Conservation (phyloP, 306 rosid genomes). For the Boehmeria nivea region DNA sequence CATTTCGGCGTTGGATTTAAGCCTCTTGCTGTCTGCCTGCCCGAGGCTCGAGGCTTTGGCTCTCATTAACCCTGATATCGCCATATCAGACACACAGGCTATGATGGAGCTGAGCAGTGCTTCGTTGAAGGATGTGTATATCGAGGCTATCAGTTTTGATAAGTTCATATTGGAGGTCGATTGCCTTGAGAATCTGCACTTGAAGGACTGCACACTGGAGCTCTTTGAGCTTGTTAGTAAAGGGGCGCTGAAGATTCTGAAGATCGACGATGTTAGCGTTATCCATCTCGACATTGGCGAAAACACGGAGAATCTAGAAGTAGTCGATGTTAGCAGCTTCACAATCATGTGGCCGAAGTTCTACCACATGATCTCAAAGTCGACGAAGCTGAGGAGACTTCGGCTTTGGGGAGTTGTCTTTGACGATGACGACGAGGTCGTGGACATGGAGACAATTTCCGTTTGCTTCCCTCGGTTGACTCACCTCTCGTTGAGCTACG, state of each 20-base stretch:
- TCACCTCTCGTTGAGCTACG: constrained; percentile 55
- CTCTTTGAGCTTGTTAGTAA: constrained; percentile 51
- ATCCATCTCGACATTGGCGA: constrained; percentile 68
- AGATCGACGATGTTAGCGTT: constrained; percentile 65
- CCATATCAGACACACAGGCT: constrained; percentile 55
- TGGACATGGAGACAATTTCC: constrained; percentile 62
- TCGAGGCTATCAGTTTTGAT: constrained; percentile 62
- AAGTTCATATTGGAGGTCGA: constrained; percentile 50
- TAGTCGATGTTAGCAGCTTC: constrained; percentile 66
- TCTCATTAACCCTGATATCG: constrained; percentile 60
- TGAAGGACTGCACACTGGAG: constrained; percentile 58
- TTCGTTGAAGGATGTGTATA: constrained; percentile 56
- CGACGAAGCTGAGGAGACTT: constrained; percentile 51
- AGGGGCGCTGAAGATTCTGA: constrained; percentile 47
- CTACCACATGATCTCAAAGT: constrained; percentile 63
- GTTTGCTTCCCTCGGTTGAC: constrained; percentile 51
- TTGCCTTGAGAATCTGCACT: constrained; percentile 45
- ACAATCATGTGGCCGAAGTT: constrained; percentile 72
- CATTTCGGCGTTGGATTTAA: constrained; percentile 69
- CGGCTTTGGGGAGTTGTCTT: constrained; percentile 64
- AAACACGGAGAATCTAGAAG: constrained; percentile 61
- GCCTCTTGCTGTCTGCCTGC: constrained; percentile 60
- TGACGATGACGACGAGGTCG: constrained; percentile 61
- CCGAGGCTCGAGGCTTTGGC: constrained; percentile 52
- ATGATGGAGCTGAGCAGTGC: constrained; percentile 52